phyloP scores from a whole-genome alignment of 2,329 filamentous ascomycete species.

The Cladobotryum mycophilum region DNA sequence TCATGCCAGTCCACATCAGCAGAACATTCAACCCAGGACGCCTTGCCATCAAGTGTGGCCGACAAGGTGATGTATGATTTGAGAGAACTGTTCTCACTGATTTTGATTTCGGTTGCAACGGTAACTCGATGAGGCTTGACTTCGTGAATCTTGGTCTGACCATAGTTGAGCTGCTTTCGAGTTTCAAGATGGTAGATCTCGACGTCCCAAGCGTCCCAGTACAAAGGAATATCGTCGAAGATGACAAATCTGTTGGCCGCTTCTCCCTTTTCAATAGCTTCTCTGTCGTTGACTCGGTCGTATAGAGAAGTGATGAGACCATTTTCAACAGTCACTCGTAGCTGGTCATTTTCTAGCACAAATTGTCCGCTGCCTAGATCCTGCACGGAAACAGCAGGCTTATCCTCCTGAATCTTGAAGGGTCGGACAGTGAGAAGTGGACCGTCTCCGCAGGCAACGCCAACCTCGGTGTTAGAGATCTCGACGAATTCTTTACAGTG shows the following conservation, averaged over 20 bases:
- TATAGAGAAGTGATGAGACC: slow-evolving; percentile 81
- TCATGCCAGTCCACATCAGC: slow-evolving; percentile 96
- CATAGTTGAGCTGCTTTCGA: slow-evolving; percentile 65
- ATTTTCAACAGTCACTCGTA: slow-evolving; percentile 63
- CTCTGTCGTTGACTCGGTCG: slow-evolving; percentile 65
- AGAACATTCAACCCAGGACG: slow-evolving; percentile 66
- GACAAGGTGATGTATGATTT: slow-evolving; percentile 78
- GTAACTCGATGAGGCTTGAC: slow-evolving; percentile 69
- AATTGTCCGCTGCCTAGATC: slow-evolving; percentile 58
- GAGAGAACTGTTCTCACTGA: slow-evolving; percentile 80
- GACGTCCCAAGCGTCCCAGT: slow-evolving; percentile 98
- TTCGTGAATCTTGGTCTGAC: slow-evolving; percentile 65
- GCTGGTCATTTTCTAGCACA: slow-evolving; percentile 70
- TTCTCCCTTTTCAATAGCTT: slow-evolving; percentile 65
- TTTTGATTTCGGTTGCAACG: slow-evolving; percentile 75
- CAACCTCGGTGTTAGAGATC: slow-evolving; percentile 47
- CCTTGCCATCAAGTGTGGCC: slow-evolving; percentile 54
- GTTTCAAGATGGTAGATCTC: slow-evolving; percentile 93
- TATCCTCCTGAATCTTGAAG: slow-evolving; percentile 40
- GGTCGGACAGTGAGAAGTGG: slow-evolving; percentile 44
- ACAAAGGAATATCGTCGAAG: slow-evolving; percentile 94
- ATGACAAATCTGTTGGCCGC: slow-evolving; percentile 90
- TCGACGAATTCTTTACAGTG: slow-evolving; percentile 66
- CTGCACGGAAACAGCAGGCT: slow-evolving; percentile 45
- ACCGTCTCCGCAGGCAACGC: slow-evolving; percentile 52